Base-by-base conservation (phyloP, 108 stramenopile genomes). In the Nitzschia sp. region DNA sequence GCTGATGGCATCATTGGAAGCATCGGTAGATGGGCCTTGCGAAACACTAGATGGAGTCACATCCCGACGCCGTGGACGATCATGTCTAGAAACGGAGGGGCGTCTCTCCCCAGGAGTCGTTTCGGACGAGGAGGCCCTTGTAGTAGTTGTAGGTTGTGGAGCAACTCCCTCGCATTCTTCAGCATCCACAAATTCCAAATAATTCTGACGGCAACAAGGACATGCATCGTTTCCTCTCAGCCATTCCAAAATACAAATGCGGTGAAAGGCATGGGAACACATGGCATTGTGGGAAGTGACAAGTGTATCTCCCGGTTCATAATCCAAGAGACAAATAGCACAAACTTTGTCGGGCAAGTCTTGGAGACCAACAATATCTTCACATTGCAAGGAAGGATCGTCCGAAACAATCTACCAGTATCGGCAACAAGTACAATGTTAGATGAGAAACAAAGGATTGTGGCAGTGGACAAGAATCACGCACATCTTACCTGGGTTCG, bases 211-310 rank as follows among this genome's bases (percentile, higher is more conserved):
- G 51, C 79, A 80, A 17, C 57, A 69, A 1, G 79, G 79, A 60
- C 79, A 80, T 24, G 69, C 70, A 53, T 75, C 63, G 41, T 80
- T 50, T 5, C 34, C 44, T 25, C 29, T 51, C 3, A 80, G 69
- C 79, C 79, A 80, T 50, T 69, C 42, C 6, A 69, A 12, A 8
- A 80, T 71, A 42, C 79, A 80, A 10, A 41, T 39, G 3, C 37
- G 22, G 42, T 80, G 79, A 75, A 75, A 80, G 20, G 46, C 12
- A 63, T 80, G 79, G 6, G 63, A 29, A 54, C 79, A 80, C n/a
- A 42, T 41, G 3, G 53, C 21, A 60, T 80, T 80, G 42, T 66
- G 62, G n/a, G 79, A 75, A 73, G 66, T 75, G 12, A 43, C 61
- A 12, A 80, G 54, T 0, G 19, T 60, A 53, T 75, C 74, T 25